Percentiles rank a stretch among this genome's conserved stretches.
Evolutionary conservation across 148 eudicot species (phyloP).

Genomic region (Salicornia ramosissima): DNA sequence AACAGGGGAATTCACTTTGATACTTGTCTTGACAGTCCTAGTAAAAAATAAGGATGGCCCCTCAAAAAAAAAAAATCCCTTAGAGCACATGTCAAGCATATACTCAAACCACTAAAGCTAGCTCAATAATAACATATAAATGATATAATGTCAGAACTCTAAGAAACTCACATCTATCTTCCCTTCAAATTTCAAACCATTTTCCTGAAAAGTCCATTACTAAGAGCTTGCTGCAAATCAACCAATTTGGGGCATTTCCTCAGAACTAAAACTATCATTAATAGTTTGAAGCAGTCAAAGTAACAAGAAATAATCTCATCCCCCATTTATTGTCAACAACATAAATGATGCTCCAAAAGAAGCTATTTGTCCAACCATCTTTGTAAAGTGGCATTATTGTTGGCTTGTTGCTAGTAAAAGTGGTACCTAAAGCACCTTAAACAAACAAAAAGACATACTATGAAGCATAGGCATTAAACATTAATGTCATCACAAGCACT

Average conservation of each 20-base stretch:
- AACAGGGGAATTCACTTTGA: too few species aligned
- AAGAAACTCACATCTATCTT: not conserved
- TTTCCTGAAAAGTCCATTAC: not conserved
- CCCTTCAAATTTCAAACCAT: not conserved
- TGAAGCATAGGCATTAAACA: not conserved
- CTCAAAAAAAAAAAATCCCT: too few species aligned
- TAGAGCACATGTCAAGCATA: not conserved
- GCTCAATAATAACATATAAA: not conserved
- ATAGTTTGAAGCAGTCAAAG: not conserved
- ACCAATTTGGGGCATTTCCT: not conserved
- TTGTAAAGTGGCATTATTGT: not conserved
- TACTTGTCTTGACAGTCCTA: not conserved
- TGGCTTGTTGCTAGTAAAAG: not conserved
- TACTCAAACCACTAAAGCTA: not conserved
- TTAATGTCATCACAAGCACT: not conserved
- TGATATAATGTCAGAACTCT: not conserved
- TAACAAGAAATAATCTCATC: not conserved
- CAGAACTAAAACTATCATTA: not conserved
- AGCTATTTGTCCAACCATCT: not conserved
- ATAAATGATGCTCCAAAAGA: not conserved
- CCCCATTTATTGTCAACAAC: too few species aligned
- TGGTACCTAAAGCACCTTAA: not conserved
- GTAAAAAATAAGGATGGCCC: too few species aligned
- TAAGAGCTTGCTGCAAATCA: not conserved
- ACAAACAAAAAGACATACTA: not conserved